These are phyloP conservation scores for Suhomyces sp. DNA, from an alignment of 805 yeast genomes.

Conservation along the genomic window DNA sequence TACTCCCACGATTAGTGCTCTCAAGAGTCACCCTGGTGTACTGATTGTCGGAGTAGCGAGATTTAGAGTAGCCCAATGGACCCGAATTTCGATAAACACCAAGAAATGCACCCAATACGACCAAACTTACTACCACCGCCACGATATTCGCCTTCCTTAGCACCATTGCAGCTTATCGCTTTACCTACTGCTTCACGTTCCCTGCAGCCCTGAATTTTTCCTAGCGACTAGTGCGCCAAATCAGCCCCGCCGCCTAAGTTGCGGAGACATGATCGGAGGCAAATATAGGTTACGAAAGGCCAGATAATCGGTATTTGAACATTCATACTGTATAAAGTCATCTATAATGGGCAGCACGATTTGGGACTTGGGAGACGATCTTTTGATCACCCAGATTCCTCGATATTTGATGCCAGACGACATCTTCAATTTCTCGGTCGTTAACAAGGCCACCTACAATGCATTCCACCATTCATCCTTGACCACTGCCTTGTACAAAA, in stretches of 20 bases:
- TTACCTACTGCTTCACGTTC: not conserved
- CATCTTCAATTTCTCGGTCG: conserved; percentile 33
- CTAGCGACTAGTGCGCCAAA: not conserved
- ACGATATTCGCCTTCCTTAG: not conserved
- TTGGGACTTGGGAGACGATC: conserved; percentile 38
- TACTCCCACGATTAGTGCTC: not conserved
- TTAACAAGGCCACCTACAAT: conserved; percentile 29
- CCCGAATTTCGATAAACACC: not conserved
- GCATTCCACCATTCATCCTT: conserved; percentile 26
- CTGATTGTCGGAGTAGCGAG: not conserved
- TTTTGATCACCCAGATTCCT: conserved; percentile 35
- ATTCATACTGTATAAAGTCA: too few species aligned
- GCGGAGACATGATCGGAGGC: not conserved
- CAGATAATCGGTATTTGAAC: too few species aligned
- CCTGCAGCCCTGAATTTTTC: not conserved
- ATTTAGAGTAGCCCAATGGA: not conserved
- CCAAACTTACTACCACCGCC: not conserved
- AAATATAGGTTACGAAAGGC: too few species aligned
- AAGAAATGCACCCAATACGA: not conserved
- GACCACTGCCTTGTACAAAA: conserved; percentile 34
- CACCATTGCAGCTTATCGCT: not conserved
- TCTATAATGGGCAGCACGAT: conserved; percentile 1
- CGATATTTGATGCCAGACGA: conserved; percentile 35
- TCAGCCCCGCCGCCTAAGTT: not conserved
- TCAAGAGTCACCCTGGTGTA: not conserved